A percentile compares a stretch with the other conserved stretches of the same genome.
Conservation (phyloP, 306 rosid species). For the Betula pendula region DNA sequence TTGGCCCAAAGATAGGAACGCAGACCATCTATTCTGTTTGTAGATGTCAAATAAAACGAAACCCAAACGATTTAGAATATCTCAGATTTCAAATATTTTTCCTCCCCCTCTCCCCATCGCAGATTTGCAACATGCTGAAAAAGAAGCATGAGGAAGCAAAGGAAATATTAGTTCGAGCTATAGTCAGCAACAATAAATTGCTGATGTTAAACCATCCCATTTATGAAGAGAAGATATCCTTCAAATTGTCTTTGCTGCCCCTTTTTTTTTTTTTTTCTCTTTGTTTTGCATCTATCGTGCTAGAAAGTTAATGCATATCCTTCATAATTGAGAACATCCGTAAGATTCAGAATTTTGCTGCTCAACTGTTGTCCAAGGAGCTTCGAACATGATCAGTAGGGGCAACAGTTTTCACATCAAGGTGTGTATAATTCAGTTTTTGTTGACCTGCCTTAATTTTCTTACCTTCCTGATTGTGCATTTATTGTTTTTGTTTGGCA, state of each 20-base stretch:
- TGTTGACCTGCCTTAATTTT: not conserved
- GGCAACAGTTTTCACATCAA: slow-evolving; percentile 20
- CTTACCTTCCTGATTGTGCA: slow-evolving; percentile 1
- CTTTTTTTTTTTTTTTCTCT: slow-evolving; percentile 17
- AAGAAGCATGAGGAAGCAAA: slow-evolving; percentile 90
- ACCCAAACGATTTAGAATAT: not conserved
- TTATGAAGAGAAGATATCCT: slow-evolving; percentile 86
- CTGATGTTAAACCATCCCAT: slow-evolving; percentile 95
- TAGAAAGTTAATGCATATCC: slow-evolving; percentile 31
- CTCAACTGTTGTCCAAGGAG: slow-evolving; percentile 57
- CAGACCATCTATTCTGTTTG: not conserved
- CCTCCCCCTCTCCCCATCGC: slow-evolving; percentile 34
- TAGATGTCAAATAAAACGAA: not conserved
- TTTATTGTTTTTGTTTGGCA: not conserved
- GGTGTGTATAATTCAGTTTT: slow-evolving; percentile 29
- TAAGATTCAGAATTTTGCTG: slow-evolving; percentile 74
- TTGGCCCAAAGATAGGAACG: not conserved
- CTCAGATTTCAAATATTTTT: not conserved
- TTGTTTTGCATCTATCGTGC: slow-evolving; percentile 8
- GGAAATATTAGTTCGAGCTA: slow-evolving; percentile 68
- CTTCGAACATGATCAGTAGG: slow-evolving; percentile 43
- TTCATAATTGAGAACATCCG: slow-evolving; percentile 55
- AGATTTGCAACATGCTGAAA: slow-evolving; percentile 83
- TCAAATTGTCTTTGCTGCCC: slow-evolving; percentile 5
- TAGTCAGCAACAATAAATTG: slow-evolving; percentile 72